Percentiles rank a stretch among this genome's conserved stretches.
Conservation (phyloP, 2,329 filamentous ascomycete species). For the Myriosclerotinia duriaeana region DNA sequence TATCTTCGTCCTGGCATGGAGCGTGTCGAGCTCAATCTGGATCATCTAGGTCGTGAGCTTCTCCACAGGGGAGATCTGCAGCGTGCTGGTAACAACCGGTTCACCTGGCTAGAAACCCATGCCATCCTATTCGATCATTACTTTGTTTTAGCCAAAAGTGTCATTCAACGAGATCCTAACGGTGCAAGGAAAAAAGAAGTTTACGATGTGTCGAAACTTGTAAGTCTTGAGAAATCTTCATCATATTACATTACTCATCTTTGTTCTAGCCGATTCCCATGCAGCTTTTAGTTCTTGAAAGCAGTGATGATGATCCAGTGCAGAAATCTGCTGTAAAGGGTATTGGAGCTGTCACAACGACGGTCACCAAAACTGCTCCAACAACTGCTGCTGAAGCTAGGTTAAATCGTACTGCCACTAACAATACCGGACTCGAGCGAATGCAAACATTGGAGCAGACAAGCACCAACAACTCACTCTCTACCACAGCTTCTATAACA, state of each 20-base stretch:
- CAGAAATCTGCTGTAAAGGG: constrained; percentile 66
- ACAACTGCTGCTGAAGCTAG: constrained; percentile 59
- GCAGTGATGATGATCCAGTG: constrained; percentile 86
- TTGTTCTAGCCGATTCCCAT: constrained; percentile 87
- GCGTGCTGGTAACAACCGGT: constrained; percentile 81
- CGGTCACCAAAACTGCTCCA: constrained; percentile 58
- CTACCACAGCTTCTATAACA: constrained; percentile 49
- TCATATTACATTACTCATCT: constrained; percentile 28
- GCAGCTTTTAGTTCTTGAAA: constrained; percentile 91
- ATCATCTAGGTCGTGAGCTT: constrained; percentile 89
- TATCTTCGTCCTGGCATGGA: constrained; percentile 86
- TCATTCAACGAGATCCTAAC: constrained; percentile 65
- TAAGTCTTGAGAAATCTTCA: constrained; percentile 43
- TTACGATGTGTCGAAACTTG: constrained; percentile 91
- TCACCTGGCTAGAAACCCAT: constrained; percentile 92
- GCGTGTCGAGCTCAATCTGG: constrained; percentile 81
- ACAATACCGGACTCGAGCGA: constrained; percentile 43
- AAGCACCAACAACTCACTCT: constrained; percentile 65
- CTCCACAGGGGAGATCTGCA: constrained; percentile 88
- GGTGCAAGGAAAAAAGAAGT: constrained; percentile 72
- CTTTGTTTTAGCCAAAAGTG: constrained; percentile 81
- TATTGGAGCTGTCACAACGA: constrained; percentile 59
- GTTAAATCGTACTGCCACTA: constrained; percentile 42
- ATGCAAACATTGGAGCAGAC: constrained; percentile 63
- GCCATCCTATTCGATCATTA: constrained; percentile 96